Conservation (phyloP, 2,329 filamentous ascomycete species). For the Atkinsonella texensis region DNA sequence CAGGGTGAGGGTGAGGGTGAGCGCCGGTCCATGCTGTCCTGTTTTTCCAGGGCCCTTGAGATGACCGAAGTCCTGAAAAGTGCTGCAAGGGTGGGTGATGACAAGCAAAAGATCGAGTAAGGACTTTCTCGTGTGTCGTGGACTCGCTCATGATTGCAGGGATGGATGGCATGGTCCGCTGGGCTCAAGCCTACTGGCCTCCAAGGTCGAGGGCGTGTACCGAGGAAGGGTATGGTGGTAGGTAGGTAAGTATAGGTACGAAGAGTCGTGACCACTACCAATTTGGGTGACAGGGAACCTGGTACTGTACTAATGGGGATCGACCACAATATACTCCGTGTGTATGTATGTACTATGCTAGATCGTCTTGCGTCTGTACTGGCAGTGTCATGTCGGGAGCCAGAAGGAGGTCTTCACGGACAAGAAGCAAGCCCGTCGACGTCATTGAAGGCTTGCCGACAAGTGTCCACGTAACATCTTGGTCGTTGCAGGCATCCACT, state of each 20-base stretch:
- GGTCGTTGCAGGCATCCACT: background rate
- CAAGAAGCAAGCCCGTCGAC: background rate
- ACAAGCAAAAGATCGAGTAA: slow-evolving; percentile 1
- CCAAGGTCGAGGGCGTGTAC: background rate
- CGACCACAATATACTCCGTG: background rate
- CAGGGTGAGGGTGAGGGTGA: background rate
- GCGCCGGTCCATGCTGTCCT: slow-evolving; percentile 1
- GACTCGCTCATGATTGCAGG: background rate
- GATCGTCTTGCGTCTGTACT: background rate
- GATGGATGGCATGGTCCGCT: background rate
- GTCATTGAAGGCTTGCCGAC: background rate
- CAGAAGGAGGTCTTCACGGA: background rate
- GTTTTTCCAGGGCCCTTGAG: slow-evolving; percentile 8
- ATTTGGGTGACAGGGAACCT: background rate
- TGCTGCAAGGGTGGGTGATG: slow-evolving; percentile 9
- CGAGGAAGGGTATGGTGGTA: background rate
- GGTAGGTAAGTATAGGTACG: background rate
- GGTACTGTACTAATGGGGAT: background rate
- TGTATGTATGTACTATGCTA: background rate
- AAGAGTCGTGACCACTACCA: background rate
- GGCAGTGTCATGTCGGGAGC: background rate
- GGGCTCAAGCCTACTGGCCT: background rate
- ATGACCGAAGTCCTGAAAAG: slow-evolving; percentile 9
- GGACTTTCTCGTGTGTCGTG: background rate
- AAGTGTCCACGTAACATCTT: too few species aligned